Base-by-base conservation (phyloP, 1,284 basidiomycete species). In the Cryptococcus amylolentus region DNA sequence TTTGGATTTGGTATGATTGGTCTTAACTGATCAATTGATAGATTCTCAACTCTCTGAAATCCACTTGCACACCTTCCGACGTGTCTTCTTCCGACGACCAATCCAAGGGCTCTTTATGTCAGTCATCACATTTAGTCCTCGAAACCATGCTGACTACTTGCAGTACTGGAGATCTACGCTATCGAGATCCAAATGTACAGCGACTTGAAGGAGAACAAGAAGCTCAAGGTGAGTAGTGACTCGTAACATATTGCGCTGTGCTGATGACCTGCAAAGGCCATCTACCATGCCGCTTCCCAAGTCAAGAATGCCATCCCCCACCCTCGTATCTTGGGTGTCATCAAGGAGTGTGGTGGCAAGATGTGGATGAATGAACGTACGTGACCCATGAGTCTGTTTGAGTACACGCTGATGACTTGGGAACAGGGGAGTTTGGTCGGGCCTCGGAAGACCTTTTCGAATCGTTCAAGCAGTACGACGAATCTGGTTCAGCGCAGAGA, bases 311-410 rank as follows among this genome's bases (percentile, higher is more conserved):
- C 96, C 8, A 98, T 99, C 58, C 94, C 95, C 10, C 96, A 98
- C 78, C 96, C 96, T 8, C 86, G 93, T 27, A 98, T 98, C 70
- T 93, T 98, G 88, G 96, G 95, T 52, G 90, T 98, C 53, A 98
- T 99, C 77, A 91, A 94, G 70, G 96, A 99, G 77, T 98, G 95
- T 65, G 96, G 96, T 13, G 96, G 96, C 8, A 99, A 98, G 80
- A 99, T 99, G 96, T 97, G 96, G 91, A 98, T 99, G 96, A 91
- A 91, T 56, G 96, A 98, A 81, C 89, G 94, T 89, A 74, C 67
- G 87, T 81, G 4, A 12, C 86, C 80, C 9, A 26, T 16, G 8
- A 23, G 13, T 8, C 2, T 18, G 10, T 12, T 13, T 4, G n/a
- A 10, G 8, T 8, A 44, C 13, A 14, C 10, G 13, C 28, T 42